These are phyloP conservation scores for Paecilomyces formosus DNA, from an alignment of 2,329 filamentous ascomycete genomes.

Conservation along the genomic window DNA sequence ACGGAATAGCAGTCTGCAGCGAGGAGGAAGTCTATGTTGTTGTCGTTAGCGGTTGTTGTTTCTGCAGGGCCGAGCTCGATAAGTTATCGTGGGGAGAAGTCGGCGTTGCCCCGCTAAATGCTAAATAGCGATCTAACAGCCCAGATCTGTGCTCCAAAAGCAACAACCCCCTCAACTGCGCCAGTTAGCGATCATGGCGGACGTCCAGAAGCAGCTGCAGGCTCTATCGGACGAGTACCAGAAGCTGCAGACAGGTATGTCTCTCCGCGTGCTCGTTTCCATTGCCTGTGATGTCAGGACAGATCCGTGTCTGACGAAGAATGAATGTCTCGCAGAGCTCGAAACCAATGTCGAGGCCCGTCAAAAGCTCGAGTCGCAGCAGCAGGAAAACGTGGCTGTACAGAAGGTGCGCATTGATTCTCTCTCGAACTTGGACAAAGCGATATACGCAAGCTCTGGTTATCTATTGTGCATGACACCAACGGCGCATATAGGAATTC, in stretches of 20 bases:
- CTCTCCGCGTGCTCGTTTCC: neutral
- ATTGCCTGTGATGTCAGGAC: neutral
- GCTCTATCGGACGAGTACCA: slow-evolving; percentile 80
- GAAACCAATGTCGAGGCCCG: slow-evolving; percentile 67
- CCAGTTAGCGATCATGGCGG: slow-evolving; percentile 50
- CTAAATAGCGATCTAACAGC: neutral
- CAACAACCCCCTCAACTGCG: neutral
- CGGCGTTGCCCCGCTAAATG: slow-evolving; percentile 5
- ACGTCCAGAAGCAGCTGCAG: slow-evolving; percentile 71
- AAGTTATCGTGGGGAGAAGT: neutral
- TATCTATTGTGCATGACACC: neutral
- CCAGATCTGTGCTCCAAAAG: neutral
- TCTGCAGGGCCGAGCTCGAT: neutral
- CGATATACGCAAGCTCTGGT: neutral
- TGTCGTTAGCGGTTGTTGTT: slow-evolving; percentile 1
- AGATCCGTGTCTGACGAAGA: neutral
- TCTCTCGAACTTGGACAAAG: neutral
- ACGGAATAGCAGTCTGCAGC: neutral
- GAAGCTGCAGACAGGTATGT: slow-evolving; percentile 70
- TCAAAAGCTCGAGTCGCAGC: slow-evolving; percentile 86
- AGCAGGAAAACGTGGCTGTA: slow-evolving; percentile 84
- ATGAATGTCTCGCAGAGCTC: slow-evolving; percentile 57
- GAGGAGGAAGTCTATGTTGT: neutral
- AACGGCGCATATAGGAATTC: slow-evolving; percentile 61
- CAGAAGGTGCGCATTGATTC: slow-evolving; percentile 55